phyloP scores from a whole-genome alignment of 176 grass and related monocot species.

The Avena atlantica region DNA sequence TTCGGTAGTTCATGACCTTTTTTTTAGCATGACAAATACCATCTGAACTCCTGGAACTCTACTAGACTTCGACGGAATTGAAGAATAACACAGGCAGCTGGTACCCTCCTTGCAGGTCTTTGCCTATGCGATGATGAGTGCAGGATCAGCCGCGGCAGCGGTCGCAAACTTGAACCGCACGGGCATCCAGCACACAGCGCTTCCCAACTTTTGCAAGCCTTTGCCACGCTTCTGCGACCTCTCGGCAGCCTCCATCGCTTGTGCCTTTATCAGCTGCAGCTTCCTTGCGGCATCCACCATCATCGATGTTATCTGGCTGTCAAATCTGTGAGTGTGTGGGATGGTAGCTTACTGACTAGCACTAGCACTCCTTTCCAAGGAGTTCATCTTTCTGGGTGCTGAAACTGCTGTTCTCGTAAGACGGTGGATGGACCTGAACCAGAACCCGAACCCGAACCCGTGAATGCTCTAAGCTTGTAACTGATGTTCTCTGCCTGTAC shows the following conservation, averaged over 20 bases:
- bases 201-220: slow-evolving; percentile 82
- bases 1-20: slow-evolving; percentile 5
- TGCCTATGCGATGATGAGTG: slow-evolving; percentile 81
- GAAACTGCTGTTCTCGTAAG: slow-evolving; percentile 13
- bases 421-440: background rate
- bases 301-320: slow-evolving; percentile 64
- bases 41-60: background rate
- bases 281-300: slow-evolving; percentile 54
- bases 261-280: slow-evolving; percentile 64
- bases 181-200: slow-evolving; percentile 61
- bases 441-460: background rate
- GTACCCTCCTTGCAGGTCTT: slow-evolving; percentile 54
- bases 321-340: slow-evolving; percentile 45
- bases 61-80: background rate
- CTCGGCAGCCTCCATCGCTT: slow-evolving; percentile 64
- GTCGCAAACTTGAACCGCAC: slow-evolving; percentile 79
- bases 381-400: background rate
- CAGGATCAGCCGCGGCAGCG: slow-evolving; percentile 66
- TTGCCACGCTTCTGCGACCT: slow-evolving; percentile 74
- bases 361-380: background rate
- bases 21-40: background rate
- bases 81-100: slow-evolving; percentile 22
- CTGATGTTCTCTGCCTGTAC: background rate
- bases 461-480: background rate
- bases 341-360: background rate